A percentile compares a stretch with the other conserved stretches of the same genome.
These are phyloP conservation scores for Rhizophagus sp. DNA, from an alignment of 192 early-diverging fungal genomes.

Conservation along the genomic window DNA sequence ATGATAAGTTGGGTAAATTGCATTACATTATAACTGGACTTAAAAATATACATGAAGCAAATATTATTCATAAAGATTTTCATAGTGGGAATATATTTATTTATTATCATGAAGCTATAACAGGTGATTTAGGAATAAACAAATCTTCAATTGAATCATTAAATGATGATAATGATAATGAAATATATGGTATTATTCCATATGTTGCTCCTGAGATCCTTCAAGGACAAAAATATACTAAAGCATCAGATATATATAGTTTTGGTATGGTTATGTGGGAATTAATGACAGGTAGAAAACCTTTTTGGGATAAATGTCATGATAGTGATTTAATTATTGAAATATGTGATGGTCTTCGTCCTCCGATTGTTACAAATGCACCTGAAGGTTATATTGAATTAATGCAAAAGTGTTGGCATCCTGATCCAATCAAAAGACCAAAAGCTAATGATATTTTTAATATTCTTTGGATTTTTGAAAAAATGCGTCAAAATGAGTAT, in stretches of 20 bases:
- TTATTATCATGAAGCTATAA: background rate
- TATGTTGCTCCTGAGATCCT: background rate
- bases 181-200: background rate
- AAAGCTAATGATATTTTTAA: no score
- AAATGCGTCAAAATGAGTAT: no score
- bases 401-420: background rate
- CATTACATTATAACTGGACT: no score
- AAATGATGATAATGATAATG: background rate
- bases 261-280: background rate
- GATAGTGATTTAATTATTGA: background rate
- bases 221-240: no score
- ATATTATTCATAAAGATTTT: background rate
- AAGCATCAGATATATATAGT: no score
- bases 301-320: background rate
- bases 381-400: background rate
- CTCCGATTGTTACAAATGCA: background rate
- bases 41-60: background rate
- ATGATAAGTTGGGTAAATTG: background rate
- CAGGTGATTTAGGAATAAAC: background rate
- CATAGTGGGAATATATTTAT: background rate
- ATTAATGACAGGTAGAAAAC: background rate
- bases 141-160: background rate
- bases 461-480: no score
- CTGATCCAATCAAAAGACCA: background rate
- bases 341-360: background rate